Evolutionary conservation across 164 flowering plant species (phyloP), one percentile per base, ranked within the genome.

Genomic region (Kingdonia uniflora): DNA sequence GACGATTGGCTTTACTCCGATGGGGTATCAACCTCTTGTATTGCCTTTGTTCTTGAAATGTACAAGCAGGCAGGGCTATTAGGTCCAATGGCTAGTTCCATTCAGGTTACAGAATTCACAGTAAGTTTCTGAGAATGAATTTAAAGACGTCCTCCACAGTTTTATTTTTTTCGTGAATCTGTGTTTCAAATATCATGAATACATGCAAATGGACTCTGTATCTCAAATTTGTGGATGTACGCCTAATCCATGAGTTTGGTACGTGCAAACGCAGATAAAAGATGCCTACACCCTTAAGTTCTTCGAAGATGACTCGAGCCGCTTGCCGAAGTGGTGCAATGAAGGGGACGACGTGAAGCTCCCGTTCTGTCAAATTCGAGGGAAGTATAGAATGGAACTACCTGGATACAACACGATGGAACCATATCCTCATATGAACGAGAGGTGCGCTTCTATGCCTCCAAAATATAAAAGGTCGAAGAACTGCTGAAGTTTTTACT

Each of bases 261-360:
- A 0, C n/a, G 11, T 11, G 13, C 17, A 12, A 50, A 35, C 78
- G 75, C 95, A 94, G 99, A 88, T 94, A 57, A 94, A 86, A 71
- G 99, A 94, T 68, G 95, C 96, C 11, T 94, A 94, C 70, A 55
- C 59, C 2, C 86, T 94, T 48, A 84, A 70, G 40, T 84, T 94
- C 55, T 94, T 88, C 17, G 96, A 94, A 61, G 71, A 70, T 35
- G 64, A 94, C 53, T 59, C 77, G 41, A 82, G 81, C 66, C 92
- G 86, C 54, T 68, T 88, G 51, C 99, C 99, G 19, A 74, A 78
- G 56, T 94, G 99, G 99, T 94, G 99, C 82, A 83, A 86, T 49
- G 76, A 74, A 49, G 78, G 59, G 14, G 99, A 84, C 52, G 49
- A 65, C 41, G 82, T 79, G 54, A 71, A 84, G 80, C 87, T 86